These are phyloP conservation scores for Aspergillus candidus DNA, from an alignment of 2,329 filamentous ascomycete genomes.

Conservation along the genomic window DNA sequence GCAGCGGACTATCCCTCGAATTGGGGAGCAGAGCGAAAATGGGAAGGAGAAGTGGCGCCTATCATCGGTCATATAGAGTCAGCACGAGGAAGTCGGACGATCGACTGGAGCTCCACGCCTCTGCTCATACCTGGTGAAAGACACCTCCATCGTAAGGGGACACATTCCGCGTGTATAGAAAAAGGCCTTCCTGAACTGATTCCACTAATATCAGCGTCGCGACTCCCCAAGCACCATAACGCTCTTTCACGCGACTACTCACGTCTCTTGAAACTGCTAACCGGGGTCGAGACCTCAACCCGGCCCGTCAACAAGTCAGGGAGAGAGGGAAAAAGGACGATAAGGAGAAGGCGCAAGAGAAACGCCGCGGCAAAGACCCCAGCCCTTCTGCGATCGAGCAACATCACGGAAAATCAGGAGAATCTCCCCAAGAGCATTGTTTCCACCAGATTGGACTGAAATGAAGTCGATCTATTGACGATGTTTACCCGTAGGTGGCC, in stretches of 20 bases:
- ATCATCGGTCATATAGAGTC: constrained; percentile 2
- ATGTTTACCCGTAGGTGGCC: constrained; percentile 13
- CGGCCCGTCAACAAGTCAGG: constrained; percentile 80
- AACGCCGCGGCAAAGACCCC: constrained; percentile 70
- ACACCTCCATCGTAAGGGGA: constrained; percentile 95
- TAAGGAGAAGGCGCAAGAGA: constrained; percentile 71
- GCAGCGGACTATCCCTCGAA: constrained; percentile 58
- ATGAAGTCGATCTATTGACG: constrained; percentile 1
- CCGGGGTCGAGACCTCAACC: constrained; percentile 93
- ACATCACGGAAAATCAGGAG: constrained; percentile 35
- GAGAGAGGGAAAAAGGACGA: constrained; percentile 72
- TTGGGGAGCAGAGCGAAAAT: constrained; percentile 84
- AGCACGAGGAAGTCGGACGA: neutral
- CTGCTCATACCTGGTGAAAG: constrained; percentile 54
- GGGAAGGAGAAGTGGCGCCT: constrained; percentile 84
- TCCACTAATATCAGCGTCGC: constrained; percentile 2
- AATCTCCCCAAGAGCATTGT: no score
- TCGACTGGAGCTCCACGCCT: neutral
- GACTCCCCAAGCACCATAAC: neutral
- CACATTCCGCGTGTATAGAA: constrained; percentile 91
- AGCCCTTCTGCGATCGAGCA: constrained; percentile 53
- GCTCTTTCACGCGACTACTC: constrained; percentile 34
- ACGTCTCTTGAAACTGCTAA: constrained; percentile 98
- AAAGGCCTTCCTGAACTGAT: constrained; percentile 89
- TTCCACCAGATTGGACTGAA: neutral